A percentile compares a stretch with the other conserved stretches of the same genome.
phyloP scores from a whole-genome alignment of 345 rosid genomes.

The Acer yangbiense region DNA sequence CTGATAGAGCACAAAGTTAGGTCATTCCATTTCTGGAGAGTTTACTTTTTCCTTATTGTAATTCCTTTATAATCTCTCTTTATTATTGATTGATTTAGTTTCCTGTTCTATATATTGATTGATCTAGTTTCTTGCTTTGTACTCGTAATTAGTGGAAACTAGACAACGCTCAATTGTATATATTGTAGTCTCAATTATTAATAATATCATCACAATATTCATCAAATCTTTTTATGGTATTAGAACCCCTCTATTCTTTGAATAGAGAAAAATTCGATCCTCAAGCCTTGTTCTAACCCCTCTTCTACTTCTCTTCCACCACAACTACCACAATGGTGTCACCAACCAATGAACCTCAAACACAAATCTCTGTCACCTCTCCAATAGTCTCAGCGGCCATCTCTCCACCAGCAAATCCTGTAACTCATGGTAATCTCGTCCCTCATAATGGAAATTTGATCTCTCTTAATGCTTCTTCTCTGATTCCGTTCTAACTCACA shows the following conservation, averaged over 20 bases:
- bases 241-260: not conserved
- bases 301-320: not conserved
- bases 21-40: too few relatives aligned
- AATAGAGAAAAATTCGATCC: not conserved
- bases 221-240: not conserved
- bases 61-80: too few relatives aligned
- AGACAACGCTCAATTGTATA: too few relatives aligned
- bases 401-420: not conserved
- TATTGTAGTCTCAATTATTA: too few relatives aligned
- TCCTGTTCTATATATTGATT: too few relatives aligned
- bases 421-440: not conserved
- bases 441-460: constrained; percentile 1
- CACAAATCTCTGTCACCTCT: not conserved
- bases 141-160: too few relatives aligned
- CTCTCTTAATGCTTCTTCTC: constrained; percentile 9
- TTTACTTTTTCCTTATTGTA: too few relatives aligned
- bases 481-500: not conserved
- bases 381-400: not conserved
- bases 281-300: too few relatives aligned
- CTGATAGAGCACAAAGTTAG: too few relatives aligned
- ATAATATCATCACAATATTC: not conserved
- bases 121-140: too few relatives aligned
- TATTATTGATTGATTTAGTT: too few relatives aligned
- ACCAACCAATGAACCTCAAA: not conserved
- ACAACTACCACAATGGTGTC: not conserved